Evolutionary conservation across 768 basidiomycete species (phyloP).

Genomic region (Tremella yokohamensis): DNA sequence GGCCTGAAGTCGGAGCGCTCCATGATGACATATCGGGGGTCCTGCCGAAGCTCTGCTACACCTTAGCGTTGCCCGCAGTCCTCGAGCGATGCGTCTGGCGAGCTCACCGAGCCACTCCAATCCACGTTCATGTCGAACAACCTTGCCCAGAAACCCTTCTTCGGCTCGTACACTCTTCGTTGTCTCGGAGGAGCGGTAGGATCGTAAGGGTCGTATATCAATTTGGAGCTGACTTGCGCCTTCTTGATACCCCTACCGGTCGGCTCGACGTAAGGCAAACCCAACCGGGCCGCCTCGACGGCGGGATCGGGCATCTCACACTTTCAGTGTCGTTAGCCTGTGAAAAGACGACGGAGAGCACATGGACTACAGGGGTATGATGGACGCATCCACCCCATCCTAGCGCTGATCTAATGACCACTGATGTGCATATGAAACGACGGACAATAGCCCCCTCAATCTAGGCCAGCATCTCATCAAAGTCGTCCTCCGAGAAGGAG

Average conservation of each 20-base stretch:
- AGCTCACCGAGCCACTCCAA: background rate
- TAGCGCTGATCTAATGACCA: no score
- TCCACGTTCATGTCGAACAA: background rate
- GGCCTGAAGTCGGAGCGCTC: background rate
- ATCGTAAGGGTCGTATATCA: conserved; percentile 11
- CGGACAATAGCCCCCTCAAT: no score
- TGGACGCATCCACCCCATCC: no score
- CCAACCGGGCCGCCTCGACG: conserved; percentile 12
- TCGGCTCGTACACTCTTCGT: background rate
- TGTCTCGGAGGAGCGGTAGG: conserved; percentile 11
- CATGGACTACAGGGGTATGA: no score
- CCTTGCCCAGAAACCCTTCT: conserved; percentile 1
- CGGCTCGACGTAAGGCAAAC: conserved; percentile 17
- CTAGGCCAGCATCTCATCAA: no score
- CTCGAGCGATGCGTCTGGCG: background rate
- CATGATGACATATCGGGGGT: background rate
- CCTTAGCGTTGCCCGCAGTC: background rate
- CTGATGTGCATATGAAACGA: no score
- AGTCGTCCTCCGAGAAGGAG: no score
- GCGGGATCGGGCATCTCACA: conserved; percentile 18
- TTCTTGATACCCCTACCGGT: conserved; percentile 1
- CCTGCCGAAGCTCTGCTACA: background rate
- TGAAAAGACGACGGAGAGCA: no score
- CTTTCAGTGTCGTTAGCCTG: no score
- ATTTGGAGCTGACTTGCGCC: conserved; percentile 3